Base-by-base conservation (phyloP, 2,329 filamentous ascomycete species). In the Emericellopsis cladophorae region DNA sequence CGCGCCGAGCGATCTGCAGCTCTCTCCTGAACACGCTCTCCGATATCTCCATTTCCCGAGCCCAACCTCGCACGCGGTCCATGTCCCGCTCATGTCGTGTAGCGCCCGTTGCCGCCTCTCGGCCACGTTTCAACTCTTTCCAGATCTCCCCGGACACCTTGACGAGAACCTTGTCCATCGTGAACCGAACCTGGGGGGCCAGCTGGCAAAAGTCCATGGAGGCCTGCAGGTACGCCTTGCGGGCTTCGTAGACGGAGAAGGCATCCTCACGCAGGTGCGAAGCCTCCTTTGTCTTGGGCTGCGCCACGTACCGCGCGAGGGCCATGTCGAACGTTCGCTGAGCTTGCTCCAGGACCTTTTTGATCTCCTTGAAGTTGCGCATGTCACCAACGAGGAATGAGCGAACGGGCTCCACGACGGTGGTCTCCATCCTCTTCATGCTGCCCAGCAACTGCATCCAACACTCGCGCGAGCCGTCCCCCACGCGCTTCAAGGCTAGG, bases 181-280 rank as follows among this genome's bases (percentile, higher is more conserved):
- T 78, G 50, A 83, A 79, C 37, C 92, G 79, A 36, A 96, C 64
- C 58, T 95, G 87, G 1, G 92, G 89, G 1, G 85, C 86, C 49
- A 87, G 74, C 48, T 92, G 78, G 52, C 86, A 94, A 57, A 89
- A 96, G 59, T 98, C 92, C 76, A 98, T 80, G 12, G 86, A 89
- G 2, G 89, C 84, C 56, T 88, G 90, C 35, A 96, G 69, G 57
- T 98, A 98, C 26, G 80, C 76, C 54, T 92, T 93, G 44, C 90
- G 78, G 21, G 86, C 84, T 66, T 96, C 92, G 56, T 95, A 92
- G 31, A 96, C 77, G 56, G 92, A 81, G 54, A 98, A 98, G 1
- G 92, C 92, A 61, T 98, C 92, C 59, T 98, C 92, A 45, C 92
- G 76, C 42, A 98, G 68, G 1, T 88, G 77, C 0, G 88, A 95